Evolutionary conservation across 257 asterid species (phyloP), one percentile per base, ranked within the genome.

Genomic region (Paulownia fortunei): DNA sequence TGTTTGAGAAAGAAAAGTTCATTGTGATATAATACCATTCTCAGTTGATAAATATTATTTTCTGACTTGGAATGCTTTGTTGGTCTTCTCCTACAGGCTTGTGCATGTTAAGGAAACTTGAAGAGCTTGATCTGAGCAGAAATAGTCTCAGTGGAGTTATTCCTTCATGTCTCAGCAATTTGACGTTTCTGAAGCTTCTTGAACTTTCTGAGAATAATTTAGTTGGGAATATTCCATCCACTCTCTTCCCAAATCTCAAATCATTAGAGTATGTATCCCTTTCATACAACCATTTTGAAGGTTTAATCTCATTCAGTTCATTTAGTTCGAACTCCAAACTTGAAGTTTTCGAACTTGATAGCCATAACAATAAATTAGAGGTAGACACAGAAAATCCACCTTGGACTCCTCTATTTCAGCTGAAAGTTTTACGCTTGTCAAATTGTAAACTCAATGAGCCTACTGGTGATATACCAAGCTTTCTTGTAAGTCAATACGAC

Each of bases 81-180:
- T 56, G 3, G 8, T 15, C 18, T 24, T 2, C 34, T 21, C 32
- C 16, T n/a, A 56, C 81, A 83, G 86, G 81, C n/a, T 54, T 79
- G 55, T 83, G 86, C 70, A 70, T 46, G 27, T 74, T 83, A 69
- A 63, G 34, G 63, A 83, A 37, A 24, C 79, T 83, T 27, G 76
- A 69, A 34, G 81, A 83, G 81, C 61, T 83, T 46, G 79, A 79
- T 75, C 41, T 83, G 74, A 56, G 76, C 54, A 0, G 2, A 6
- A 83, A 83, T 34, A 79, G 23, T 8, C 21, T 83, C 13, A 30
- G 19, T 1, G 84, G 84, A 42, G 16, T 13, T 13, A 65, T 79
- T 41, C 86, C 83, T 51, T 58, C 75, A 41, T 82, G 86, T 74
- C 78, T 82, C 13, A 37, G 79, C 60, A 82, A 82, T 56, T 69